phyloP scores from a whole-genome alignment of 371 early-diverging fungal species.

The Syncephalastrum contaminatum region DNA sequence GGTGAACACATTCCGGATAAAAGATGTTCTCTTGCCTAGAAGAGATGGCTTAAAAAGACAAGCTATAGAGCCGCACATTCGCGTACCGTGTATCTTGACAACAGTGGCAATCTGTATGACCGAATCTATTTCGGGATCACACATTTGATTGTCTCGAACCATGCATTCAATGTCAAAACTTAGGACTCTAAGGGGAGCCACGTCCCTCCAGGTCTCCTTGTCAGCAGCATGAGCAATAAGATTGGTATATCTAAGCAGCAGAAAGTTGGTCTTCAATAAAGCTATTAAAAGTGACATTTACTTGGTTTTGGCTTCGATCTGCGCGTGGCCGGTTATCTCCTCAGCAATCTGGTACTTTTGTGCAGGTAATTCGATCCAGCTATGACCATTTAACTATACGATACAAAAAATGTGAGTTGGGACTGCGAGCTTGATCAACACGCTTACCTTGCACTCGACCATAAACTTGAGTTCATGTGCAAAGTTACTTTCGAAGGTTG shows the following conservation, averaged over 20 bases:
- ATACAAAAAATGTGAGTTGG: too few relatives aligned
- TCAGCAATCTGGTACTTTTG: slow-evolving; percentile 59
- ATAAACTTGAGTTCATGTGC: slow-evolving; percentile 94
- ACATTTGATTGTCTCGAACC: slow-evolving; percentile 96
- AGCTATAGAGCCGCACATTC: too few relatives aligned
- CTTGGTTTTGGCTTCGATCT: slow-evolving; percentile 79
- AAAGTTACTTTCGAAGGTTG: slow-evolving; percentile 93
- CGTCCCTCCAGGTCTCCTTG: slow-evolving; percentile 82
- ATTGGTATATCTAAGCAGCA: slow-evolving; percentile 55
- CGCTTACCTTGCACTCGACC: slow-evolving; percentile 85
- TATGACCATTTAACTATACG: slow-evolving; percentile 74
- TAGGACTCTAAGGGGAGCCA: slow-evolving; percentile 96
- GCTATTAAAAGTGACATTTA: slow-evolving; percentile 21
- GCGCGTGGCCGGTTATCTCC: slow-evolving; percentile 60
- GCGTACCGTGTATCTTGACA: slow-evolving; percentile 81
- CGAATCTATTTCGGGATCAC: slow-evolving; percentile 92
- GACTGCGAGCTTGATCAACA: not conserved
- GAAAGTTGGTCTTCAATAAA: not conserved
- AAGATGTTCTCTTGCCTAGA: slow-evolving; percentile 76
- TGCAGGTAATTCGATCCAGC: slow-evolving; percentile 90
- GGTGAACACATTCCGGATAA: slow-evolving; percentile 93
- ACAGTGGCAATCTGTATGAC: slow-evolving; percentile 99
- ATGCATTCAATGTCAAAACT: slow-evolving; percentile 99
- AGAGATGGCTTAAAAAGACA: too few relatives aligned
- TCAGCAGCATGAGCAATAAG: slow-evolving; percentile 86